Evolutionary conservation across 805 yeast species (phyloP).

Genomic region (Torulaspora franciscae): DNA sequence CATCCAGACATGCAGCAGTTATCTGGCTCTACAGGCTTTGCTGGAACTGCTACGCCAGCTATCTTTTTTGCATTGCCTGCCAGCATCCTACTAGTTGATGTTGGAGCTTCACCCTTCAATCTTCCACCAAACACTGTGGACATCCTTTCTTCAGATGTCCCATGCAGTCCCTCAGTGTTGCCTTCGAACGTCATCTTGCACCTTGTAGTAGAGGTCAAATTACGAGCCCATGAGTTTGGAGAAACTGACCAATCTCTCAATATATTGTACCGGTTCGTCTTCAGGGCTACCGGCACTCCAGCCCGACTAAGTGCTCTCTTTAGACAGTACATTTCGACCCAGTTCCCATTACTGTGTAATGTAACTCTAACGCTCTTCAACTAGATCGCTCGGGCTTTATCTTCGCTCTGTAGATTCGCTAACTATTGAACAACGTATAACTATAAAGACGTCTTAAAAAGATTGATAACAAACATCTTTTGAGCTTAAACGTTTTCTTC

Average conservation of each 20-base stretch:
- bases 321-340: no score
- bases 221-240: not conserved
- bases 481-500: not conserved
- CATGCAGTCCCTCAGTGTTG: constrained; percentile 27
- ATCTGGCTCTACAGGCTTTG: constrained; percentile 84
- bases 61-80: constrained; percentile 21
- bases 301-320: not conserved
- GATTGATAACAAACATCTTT: not conserved
- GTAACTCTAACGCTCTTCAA: no score
- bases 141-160: constrained; percentile 46
- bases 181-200: constrained; percentile 36
- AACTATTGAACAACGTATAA: not conserved
- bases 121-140: constrained; percentile 52
- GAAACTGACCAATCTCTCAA: not conserved
- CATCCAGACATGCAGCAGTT: constrained; percentile 98
- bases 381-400: no score
- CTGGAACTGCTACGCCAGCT: constrained; percentile 74
- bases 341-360: no score
- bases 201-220: constrained; percentile 4
- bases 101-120: constrained; percentile 47
- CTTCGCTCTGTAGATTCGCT: not conserved
- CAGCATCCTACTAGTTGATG: constrained; percentile 35
- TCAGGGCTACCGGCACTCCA: not conserved
- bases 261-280: not conserved
- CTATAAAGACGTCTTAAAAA: not conserved